Evolutionary conservation across 345 rosid species (phyloP).

Genomic region (Durio zibethinus): DNA sequence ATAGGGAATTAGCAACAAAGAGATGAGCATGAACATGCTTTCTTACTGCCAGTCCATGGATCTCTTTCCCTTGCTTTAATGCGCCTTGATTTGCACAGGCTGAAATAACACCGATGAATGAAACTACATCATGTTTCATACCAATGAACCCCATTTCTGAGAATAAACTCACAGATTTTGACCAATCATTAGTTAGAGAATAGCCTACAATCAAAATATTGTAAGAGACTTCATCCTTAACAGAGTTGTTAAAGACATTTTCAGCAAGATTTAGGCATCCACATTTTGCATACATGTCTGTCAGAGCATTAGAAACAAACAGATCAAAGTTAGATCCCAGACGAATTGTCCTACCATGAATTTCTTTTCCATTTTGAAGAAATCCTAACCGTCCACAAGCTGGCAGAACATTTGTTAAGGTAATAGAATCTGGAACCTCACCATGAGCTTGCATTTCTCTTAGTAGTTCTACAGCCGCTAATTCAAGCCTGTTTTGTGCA

Average conservation of each 20-base stretch:
- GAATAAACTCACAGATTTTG: constrained; percentile 47
- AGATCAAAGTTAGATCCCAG: constrained; percentile 28
- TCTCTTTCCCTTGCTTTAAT: constrained; percentile 44
- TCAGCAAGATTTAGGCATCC: constrained; percentile 36
- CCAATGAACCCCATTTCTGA: constrained; percentile 44
- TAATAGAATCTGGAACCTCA: constrained; percentile 35
- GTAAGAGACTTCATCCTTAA: constrained; percentile 53
- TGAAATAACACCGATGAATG: constrained; percentile 53
- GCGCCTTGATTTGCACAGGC: constrained; percentile 55
- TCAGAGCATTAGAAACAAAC: constrained; percentile 44
- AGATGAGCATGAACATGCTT: constrained; percentile 34
- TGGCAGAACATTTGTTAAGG: constrained; percentile 39
- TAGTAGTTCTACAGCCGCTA: constrained; percentile 32
- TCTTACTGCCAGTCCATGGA: constrained; percentile 42
- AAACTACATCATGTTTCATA: constrained; percentile 50
- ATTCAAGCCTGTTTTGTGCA: constrained; percentile 37
- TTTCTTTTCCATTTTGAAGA: constrained; percentile 40
- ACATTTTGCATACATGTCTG: constrained; percentile 51
- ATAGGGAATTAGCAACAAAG: constrained; percentile 46
- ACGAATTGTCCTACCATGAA: constrained; percentile 40
- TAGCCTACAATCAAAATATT: constrained; percentile 50
- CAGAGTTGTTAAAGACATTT: constrained; percentile 33
- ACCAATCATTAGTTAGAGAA: constrained; percentile 45
- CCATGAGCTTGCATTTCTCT: constrained; percentile 42
- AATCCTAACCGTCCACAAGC: constrained; percentile 35